Evolutionary conservation across 495 filamentous ascomycete species (phyloP).

Genomic region (Trichodelitschia bisporula): DNA sequence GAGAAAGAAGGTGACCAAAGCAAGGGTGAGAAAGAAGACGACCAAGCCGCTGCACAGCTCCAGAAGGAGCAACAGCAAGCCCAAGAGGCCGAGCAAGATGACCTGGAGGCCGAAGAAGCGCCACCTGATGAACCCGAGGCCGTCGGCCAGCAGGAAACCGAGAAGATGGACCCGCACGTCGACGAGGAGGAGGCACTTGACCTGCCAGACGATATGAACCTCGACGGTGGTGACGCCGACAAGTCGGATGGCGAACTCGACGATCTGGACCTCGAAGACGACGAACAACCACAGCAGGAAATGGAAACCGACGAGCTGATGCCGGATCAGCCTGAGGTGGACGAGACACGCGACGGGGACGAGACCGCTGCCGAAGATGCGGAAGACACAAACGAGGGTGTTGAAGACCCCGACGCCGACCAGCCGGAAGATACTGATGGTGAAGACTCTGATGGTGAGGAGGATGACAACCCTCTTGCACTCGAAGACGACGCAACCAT

Average conservation of each 20-base stretch:
- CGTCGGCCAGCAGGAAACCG: conserved; percentile 31
- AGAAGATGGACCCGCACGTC: conserved; percentile 42
- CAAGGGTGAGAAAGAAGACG: conserved; percentile 29
- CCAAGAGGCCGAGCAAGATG: conserved; percentile 27
- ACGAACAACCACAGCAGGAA: conserved; percentile 12
- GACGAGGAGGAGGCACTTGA: conserved; percentile 46
- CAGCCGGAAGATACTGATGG: neutral
- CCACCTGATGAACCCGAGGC: conserved; percentile 36
- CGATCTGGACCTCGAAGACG: neutral
- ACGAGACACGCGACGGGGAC: neutral
- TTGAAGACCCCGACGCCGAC: neutral
- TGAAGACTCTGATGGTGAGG: neutral
- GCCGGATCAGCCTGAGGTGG: neutral
- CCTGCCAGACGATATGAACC: conserved; percentile 42
- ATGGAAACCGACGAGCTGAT: conserved; percentile 7
- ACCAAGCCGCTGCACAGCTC: conserved; percentile 35
- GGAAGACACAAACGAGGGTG: neutral
- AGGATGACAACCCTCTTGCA: neutral
- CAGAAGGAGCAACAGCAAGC: conserved; percentile 25
- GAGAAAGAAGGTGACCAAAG: conserved; percentile 59
- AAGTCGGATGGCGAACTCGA: conserved; percentile 34
- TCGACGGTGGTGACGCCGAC: conserved; percentile 38
- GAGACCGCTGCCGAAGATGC: neutral
- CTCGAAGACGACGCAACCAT: neutral
- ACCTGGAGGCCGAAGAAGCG: conserved; percentile 25